Conservation (phyloP, 768 basidiomycete species). For the Harrya chromipes region DNA sequence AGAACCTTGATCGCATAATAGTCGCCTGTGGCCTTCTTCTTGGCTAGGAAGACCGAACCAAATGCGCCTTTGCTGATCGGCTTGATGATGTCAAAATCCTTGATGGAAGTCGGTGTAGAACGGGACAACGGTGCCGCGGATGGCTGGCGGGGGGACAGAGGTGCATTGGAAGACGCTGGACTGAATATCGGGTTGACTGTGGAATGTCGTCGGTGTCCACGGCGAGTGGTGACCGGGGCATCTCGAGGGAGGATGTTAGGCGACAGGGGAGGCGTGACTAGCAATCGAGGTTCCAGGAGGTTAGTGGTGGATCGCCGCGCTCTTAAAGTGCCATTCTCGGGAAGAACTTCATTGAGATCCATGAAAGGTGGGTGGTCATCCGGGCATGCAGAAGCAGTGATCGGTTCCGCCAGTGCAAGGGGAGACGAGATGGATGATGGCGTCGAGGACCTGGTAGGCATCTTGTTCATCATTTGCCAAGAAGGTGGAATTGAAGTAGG, state of each 20-base stretch:
- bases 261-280: constrained; percentile 74
- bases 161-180: constrained; percentile 47
- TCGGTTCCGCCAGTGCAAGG: constrained; percentile 79
- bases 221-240: constrained; percentile 41
- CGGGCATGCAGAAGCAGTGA: constrained; percentile 62
- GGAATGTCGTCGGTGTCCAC: constrained; percentile 69
- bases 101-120: constrained; percentile 87
- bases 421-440: constrained; percentile 89
- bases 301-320: constrained; percentile 65
- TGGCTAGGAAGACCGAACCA: constrained; percentile 96
- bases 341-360: constrained; percentile 55
- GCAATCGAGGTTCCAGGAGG: constrained; percentile 60
- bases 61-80: constrained; percentile 99
- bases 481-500: constrained; percentile 46
- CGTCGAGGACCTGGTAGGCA: constrained; percentile 80
- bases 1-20: constrained; percentile 99
- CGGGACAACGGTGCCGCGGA: constrained; percentile 75
- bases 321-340: constrained; percentile 45
- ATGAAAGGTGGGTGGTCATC: constrained; percentile 64
- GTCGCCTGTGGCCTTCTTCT: constrained; percentile 97
- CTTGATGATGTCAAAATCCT: constrained; percentile 99
- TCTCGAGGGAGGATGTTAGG: constrained; percentile 56
- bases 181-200: constrained; percentile 61
- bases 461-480: constrained; percentile 39
- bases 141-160: constrained; percentile 85